Evolutionary conservation across 176 grass and related monocot genomes (phyloP), one percentile per base, ranked within the genome.

Genomic region (Zoysia japonica): DNA sequence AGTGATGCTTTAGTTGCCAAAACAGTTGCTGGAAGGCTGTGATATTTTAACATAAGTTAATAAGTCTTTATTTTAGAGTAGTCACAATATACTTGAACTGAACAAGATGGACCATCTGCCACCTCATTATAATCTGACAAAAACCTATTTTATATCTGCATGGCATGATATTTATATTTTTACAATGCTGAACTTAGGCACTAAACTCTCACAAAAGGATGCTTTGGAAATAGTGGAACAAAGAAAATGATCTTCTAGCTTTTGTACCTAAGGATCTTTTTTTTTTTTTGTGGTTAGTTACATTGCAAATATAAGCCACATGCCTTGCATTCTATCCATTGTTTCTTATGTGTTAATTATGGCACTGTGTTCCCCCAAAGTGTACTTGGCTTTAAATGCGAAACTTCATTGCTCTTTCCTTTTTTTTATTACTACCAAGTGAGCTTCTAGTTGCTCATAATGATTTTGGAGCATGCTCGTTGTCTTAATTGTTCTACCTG

Each of bases 401-500:
- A 67, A 41, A 65, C 4, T 51, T 51, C 20, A 6, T 41, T 52
- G 17, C 36, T 70, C 35, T 84, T 77, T 64, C 11, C 45, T 71
- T 35, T 41, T 9, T 20, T 44, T 42, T 17, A 67, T 67, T 15
- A 56, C 38, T 28, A 3, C 28, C 39, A 16, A 53, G 14, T 17
- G n/a, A 53, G 61, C 40, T 52, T 13, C 38, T 42, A 65, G 35
- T 20, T 37, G 44, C 79, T 82, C 20, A 12, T 41, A 55, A 52
- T 47, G 60, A 72, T 82, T 67, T 28, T 79, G 19, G 66, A 56
- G 9, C 9, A 60, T 85, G 15, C 36, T 38, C 71, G 28, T 28
- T 28, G 3, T 76, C 75, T 59, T 80, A 28, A 66, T 42, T 71
- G 19, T 67, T 9, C 61, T 74, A 55, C 77, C 50, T 75, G 61